These are phyloP conservation scores for Scalesia atractyloides DNA, from an alignment of 129 eudicot species.

Conservation along the genomic window DNA sequence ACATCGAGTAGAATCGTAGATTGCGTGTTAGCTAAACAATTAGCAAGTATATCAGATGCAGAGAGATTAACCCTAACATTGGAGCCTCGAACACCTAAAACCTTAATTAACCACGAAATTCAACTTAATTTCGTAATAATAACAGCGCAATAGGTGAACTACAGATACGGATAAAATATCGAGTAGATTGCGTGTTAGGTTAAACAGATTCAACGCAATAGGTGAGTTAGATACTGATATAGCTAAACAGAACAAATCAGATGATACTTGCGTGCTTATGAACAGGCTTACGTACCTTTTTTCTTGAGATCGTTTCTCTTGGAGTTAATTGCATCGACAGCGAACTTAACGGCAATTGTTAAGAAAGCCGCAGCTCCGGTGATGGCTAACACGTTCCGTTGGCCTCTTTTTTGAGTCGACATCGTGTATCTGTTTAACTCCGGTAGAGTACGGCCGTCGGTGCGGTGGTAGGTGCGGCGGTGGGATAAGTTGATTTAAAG, in stretches of 20 bases:
- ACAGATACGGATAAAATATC: slow-evolving; percentile 13
- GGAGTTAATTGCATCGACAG: slow-evolving; percentile 49
- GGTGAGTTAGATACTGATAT: too few relatives aligned
- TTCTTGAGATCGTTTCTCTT: slow-evolving; percentile 49
- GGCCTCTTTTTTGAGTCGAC: slow-evolving; percentile 38
- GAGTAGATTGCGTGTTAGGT: slow-evolving; percentile 15
- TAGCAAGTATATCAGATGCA: slow-evolving; percentile 50
- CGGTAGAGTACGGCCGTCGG: slow-evolving; percentile 23
- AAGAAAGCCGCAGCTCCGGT: slow-evolving; percentile 86
- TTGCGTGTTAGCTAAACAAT: not conserved
- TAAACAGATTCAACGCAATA: not conserved
- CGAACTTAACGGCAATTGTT: slow-evolving; percentile 72
- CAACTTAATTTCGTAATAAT: not conserved
- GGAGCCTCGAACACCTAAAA: slow-evolving; percentile 65
- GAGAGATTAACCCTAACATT: slow-evolving; percentile 58
- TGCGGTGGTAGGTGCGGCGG: slow-evolving; percentile 10
- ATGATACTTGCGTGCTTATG: not conserved
- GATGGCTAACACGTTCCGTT: slow-evolving; percentile 56
- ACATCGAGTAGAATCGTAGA: slow-evolving; percentile 11
- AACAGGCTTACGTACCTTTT: slow-evolving; percentile 39
- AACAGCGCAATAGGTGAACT: not conserved
- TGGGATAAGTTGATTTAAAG: slow-evolving; percentile 2
- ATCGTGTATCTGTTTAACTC: slow-evolving; percentile 23
- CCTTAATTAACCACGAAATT: slow-evolving; percentile 18
- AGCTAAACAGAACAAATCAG: not conserved